These are phyloP conservation scores for Russula virescens DNA, from an alignment of 768 basidiomycete genomes.

Conservation along the genomic window DNA sequence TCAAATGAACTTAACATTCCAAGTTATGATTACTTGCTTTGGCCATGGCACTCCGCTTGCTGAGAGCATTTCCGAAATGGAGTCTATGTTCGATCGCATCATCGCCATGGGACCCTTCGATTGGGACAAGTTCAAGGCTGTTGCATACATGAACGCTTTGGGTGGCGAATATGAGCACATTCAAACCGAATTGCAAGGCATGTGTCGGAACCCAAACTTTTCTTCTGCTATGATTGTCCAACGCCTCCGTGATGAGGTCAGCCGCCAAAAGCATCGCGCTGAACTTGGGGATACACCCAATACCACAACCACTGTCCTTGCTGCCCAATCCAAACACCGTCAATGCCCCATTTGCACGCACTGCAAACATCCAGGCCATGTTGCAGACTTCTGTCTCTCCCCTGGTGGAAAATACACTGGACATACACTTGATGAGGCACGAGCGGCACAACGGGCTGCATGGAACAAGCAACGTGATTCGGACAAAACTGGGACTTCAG, in stretches of 20 bases:
- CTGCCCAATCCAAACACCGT: no score
- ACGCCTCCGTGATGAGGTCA: no score
- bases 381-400: no score
- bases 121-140: neutral
- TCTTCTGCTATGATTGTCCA: neutral
- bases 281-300: no score
- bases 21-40: neutral
- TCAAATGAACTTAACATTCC: no score
- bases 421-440: neutral
- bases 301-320: no score
- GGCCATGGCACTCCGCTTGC: neutral
- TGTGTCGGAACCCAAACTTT: neutral
- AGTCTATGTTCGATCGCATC: neutral
- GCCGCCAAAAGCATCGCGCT: no score
- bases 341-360: no score
- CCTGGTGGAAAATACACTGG: no score
- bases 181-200: neutral
- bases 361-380: no score
- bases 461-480: no score
- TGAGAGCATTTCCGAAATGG: neutral
- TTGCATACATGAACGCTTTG: neutral
- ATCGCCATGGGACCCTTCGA: neutral
- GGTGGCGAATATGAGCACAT: neutral
- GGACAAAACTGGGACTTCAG: neutral
- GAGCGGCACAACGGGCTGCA: neutral